Evolutionary conservation across 139 green algal species (phyloP), one percentile per base, ranked within the genome.

Genomic region (Tetraselmis chui): DNA sequence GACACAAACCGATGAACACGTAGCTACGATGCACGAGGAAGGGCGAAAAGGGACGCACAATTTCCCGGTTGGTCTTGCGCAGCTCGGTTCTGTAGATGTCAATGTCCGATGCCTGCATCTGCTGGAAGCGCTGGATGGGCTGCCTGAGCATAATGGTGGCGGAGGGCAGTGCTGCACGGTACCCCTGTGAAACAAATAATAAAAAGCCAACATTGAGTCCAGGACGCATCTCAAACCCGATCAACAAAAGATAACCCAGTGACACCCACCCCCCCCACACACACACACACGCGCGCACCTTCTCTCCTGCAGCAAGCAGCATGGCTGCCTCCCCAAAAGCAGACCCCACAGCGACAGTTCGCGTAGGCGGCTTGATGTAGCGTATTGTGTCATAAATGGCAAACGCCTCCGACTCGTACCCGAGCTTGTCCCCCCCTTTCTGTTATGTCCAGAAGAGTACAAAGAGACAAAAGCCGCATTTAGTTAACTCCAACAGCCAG

Each of bases 311-410:
- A 30, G 94, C 88, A 28, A 99, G 90, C 75, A 99, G 89, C 91
- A 99, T 91, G 1, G 97, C 97, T 30, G 97, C 94, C 89, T 99
- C 97, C 24, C 97, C 97, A 85, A 95, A 99, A 0, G 97, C 96
- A 29, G 91, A 98, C 31, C 95, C 96, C 2, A 99, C 92, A 77
- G 91, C 96, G 0, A 99, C 88, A 0, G 96, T 99, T 89, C 94
- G 92, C 78, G 95, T 93, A 30, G 90, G 90, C 74, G 94, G 93
- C 86, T 97, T 96, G 82, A 99, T 92, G 74, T 95, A 98, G 79
- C 87, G 87, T 93, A 99, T 98, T 28, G 95, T 98, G 89, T 97
- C 92, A 83, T 98, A 98, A 84, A 99, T 98, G 26, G 97, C 95
- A 86, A 99, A 97, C 0, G 96, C 96, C 83, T 99, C 96, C 27